Evolutionary conservation across 75 land plant species (phyloP).

Genomic region (Pinus albicaulis): DNA sequence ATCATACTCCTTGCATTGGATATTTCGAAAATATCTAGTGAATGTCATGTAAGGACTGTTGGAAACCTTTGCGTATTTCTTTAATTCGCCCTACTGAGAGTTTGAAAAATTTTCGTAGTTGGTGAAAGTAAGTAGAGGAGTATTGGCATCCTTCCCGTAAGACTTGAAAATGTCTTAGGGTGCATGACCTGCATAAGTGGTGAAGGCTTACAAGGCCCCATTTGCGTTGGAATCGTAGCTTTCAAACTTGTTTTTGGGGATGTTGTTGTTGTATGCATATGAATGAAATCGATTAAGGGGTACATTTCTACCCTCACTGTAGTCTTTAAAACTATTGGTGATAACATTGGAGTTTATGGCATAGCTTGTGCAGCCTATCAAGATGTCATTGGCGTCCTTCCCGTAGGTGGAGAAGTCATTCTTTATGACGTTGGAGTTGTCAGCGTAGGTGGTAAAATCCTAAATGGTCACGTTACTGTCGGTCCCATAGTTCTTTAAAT

Average conservation of each 20-base stretch:
- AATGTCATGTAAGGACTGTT: slow-evolving; percentile 12
- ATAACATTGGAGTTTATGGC: too few species aligned
- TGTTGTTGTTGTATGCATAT: slow-evolving; percentile 15
- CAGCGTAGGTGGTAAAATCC: slow-evolving; percentile 27
- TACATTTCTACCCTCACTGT: slow-evolving; percentile 13
- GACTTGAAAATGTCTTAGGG: slow-evolving; percentile 9
- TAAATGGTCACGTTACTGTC: background rate
- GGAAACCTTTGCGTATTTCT: slow-evolving; percentile 37
- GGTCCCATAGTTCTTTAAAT: slow-evolving; percentile 18
- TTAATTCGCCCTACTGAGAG: slow-evolving; percentile 6
- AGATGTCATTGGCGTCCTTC: slow-evolving; percentile 16
- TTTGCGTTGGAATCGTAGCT: background rate
- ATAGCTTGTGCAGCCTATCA: slow-evolving; percentile 15
- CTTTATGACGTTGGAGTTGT: slow-evolving; percentile 14
- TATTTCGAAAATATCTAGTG: slow-evolving; percentile 18
- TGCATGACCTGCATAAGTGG: background rate
- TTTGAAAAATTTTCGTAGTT: too few species aligned
- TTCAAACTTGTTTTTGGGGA: too few species aligned
- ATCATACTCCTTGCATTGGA: slow-evolving; percentile 35
- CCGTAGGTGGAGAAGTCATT: slow-evolving; percentile 23
- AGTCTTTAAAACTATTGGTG: slow-evolving; percentile 14
- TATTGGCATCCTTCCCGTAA: slow-evolving; percentile 10
- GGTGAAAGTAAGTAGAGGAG: background rate
- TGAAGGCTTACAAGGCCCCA: slow-evolving; percentile 12
- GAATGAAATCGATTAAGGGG: slow-evolving; percentile 15